Evolutionary conservation across 1,139 yeast genomes (phyloP).

Genomic region (Eremothecium cymbalariae): DNA sequence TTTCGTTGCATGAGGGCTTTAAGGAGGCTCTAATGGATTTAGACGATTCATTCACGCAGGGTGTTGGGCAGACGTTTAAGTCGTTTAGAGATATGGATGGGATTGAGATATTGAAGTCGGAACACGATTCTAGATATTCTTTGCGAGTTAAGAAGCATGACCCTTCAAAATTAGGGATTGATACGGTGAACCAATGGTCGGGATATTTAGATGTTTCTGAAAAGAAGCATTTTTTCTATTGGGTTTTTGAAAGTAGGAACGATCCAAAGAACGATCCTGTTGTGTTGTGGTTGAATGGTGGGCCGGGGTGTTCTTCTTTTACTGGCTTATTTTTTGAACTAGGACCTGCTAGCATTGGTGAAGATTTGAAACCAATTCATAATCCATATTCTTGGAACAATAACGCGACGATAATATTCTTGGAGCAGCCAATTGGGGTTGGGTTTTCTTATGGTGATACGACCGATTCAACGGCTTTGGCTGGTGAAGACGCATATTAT

Average conservation of each 20-base stretch:
- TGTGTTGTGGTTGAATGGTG: constrained; percentile 65
- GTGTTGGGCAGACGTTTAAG: too few species aligned
- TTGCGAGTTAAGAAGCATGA: constrained; percentile 19
- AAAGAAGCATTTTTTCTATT: constrained; percentile 67
- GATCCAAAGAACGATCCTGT: constrained; percentile 59
- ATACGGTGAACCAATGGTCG: constrained; percentile 31
- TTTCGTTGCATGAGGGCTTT: too few species aligned
- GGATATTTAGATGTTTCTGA: constrained; percentile 58
- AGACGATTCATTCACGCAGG: too few species aligned
- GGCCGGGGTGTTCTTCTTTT: constrained; percentile 67
- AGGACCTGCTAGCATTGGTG: constrained; percentile 53
- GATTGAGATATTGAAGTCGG: constrained; percentile 9
- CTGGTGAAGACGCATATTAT: constrained; percentile 71
- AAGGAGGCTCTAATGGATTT: constrained; percentile 59
- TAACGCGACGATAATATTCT: constrained; percentile 60
- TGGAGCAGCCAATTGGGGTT: constrained; percentile 69
- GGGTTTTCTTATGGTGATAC: constrained; percentile 66
- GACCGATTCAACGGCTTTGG: constrained; percentile 54
- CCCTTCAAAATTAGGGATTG: constrained; percentile 19
- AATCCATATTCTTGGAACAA: constrained; percentile 65
- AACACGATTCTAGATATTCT: constrained; percentile 15
- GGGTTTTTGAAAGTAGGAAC: constrained; percentile 66
- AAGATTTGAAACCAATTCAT: constrained; percentile 42
- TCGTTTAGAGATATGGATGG: too few species aligned
- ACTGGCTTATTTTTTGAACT: constrained; percentile 61